Conservation (phyloP, 306 rosid genomes). For the Boehmeria nivea region DNA sequence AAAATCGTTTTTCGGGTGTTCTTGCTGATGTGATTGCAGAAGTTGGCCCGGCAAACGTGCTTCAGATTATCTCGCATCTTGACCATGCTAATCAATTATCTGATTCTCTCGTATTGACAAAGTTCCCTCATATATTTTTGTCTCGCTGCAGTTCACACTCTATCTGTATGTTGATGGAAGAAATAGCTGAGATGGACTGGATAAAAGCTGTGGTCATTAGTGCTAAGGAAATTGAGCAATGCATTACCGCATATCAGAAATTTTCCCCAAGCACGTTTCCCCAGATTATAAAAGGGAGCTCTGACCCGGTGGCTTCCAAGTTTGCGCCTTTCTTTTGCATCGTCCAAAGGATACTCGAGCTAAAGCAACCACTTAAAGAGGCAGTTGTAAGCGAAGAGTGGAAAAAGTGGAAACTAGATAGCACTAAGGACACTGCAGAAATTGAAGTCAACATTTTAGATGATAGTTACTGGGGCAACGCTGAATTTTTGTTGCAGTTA, state of each 20-base stretch:
- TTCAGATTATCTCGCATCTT: constrained; percentile 51
- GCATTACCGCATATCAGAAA: constrained; percentile 30
- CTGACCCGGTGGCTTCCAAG: constrained; percentile 25
- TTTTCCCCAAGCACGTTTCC: constrained; percentile 24
- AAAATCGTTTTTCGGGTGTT: constrained; percentile 23
- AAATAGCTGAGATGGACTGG: constrained; percentile 47
- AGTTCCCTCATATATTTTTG: constrained; percentile 46
- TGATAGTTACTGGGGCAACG: constrained; percentile 43
- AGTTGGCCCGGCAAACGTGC: constrained; percentile 39
- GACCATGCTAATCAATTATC: constrained; percentile 26
- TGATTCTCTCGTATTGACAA: constrained; percentile 28
- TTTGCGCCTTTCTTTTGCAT: constrained; percentile 36
- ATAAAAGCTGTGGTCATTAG: constrained; percentile 34
- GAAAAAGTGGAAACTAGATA: constrained; percentile 50
- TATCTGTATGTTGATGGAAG: constrained; percentile 42
- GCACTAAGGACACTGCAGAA: constrained; percentile 21
- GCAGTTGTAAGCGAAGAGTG: constrained; percentile 37
- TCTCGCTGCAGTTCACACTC: constrained; percentile 49
- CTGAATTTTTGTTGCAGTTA: constrained; percentile 31
- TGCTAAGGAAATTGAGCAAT: constrained; percentile 49
- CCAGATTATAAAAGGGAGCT: constrained; percentile 27
- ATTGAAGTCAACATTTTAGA: constrained; percentile 41
- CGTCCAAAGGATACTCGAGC: constrained; percentile 37
- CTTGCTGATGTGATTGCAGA: constrained; percentile 34
- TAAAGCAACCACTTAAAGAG: constrained; percentile 36